Evolutionary conservation across 208 protist genomes (phyloP).

Genomic region (Zelonia costaricensis): DNA sequence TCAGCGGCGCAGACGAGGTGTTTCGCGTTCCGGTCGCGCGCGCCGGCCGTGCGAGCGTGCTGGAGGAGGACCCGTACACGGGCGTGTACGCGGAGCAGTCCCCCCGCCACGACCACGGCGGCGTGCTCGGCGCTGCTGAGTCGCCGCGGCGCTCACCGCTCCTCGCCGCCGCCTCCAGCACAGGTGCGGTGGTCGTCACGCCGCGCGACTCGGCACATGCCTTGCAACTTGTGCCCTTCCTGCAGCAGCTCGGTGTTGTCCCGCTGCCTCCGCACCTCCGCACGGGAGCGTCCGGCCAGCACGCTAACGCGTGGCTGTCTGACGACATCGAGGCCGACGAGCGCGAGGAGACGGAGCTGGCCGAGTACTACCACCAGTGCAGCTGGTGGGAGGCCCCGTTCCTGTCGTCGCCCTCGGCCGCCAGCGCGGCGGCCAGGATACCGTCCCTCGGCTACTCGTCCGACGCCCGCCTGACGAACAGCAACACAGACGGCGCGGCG

Average conservation of each 20-base stretch:
- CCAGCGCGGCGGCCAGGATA: not conserved
- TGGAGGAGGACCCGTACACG: not conserved
- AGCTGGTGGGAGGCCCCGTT: constrained; percentile 17
- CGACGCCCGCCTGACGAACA: too few species aligned
- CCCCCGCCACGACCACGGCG: not conserved
- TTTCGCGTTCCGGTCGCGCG: constrained; percentile 23
- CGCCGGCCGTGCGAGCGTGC: not conserved
- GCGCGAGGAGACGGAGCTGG: constrained; percentile 35
- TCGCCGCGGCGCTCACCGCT: too few species aligned
- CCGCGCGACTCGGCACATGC: too few species aligned
- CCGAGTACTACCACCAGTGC: constrained; percentile 20
- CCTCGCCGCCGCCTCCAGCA: too few species aligned
- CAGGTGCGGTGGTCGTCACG: too few species aligned
- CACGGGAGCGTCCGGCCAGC: too few species aligned
- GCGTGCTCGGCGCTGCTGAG: not conserved
- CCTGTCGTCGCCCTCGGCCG: not conserved
- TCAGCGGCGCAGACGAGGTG: constrained; percentile 15
- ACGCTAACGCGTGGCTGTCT: constrained; percentile 3
- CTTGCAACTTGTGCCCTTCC: constrained; percentile 10
- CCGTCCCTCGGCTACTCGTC: not conserved
- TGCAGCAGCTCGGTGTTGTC: not conserved
- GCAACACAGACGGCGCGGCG: not conserved
- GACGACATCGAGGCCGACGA: constrained; percentile 40
- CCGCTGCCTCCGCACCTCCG: too few species aligned
- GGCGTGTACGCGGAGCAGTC: too few species aligned